Conservation (phyloP, 139 green algal species). For the Chlamydomonas eustigma region DNA sequence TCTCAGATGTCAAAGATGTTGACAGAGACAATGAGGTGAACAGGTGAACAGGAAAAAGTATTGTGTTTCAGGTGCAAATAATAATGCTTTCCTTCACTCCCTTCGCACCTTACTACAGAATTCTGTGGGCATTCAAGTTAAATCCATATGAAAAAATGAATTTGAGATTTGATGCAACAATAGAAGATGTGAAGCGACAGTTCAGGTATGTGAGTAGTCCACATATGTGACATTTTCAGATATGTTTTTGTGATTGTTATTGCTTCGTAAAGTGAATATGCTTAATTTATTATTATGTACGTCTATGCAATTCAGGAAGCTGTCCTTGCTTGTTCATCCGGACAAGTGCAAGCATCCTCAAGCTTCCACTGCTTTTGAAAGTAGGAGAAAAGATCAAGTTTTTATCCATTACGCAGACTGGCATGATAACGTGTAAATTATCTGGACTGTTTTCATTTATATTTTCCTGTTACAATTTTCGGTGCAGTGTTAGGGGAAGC, state of each 20-base stretch:
- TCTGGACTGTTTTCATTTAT: no score
- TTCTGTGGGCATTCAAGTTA: slow-evolving; percentile 92
- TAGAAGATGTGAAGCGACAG: slow-evolving; percentile 65
- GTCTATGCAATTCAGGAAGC: slow-evolving; percentile 73
- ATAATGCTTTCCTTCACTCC: no score
- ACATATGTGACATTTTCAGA: no score
- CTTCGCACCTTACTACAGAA: no score
- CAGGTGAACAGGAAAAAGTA: slow-evolving; percentile 19
- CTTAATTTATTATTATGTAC: no score
- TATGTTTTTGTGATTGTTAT: no score
- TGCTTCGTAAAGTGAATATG: no score
- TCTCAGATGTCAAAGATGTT: slow-evolving; percentile 79
- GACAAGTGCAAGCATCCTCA: slow-evolving; percentile 86
- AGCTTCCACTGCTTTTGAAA: slow-evolving; percentile 80
- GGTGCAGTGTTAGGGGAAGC: slow-evolving; percentile 11
- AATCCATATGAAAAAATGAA: slow-evolving; percentile 94
- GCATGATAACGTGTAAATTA: no score
- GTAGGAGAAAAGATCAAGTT: slow-evolving; percentile 32
- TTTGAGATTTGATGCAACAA: slow-evolving; percentile 71
- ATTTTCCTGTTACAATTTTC: no score
- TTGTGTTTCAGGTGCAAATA: slow-evolving; percentile 8
- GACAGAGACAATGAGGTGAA: slow-evolving; percentile 92
- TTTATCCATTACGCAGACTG: neutral
- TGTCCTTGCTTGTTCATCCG: slow-evolving; percentile 83
- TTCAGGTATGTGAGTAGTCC: slow-evolving; percentile 54